phyloP scores from a whole-genome alignment of 2,329 filamentous ascomycete species.

The Elsinoe perseae region DNA sequence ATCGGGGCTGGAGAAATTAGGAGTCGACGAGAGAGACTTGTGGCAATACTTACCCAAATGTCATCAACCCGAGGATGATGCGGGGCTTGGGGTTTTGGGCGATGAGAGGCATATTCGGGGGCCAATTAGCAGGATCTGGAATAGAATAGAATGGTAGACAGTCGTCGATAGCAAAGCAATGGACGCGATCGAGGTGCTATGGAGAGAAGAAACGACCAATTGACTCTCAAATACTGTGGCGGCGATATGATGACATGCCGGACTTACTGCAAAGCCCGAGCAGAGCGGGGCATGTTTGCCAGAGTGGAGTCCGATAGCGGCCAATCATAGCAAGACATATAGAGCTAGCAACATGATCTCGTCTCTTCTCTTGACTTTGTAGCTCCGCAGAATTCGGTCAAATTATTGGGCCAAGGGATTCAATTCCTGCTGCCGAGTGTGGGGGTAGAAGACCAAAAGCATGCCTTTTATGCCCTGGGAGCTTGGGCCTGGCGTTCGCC shows the following conservation, averaged over 20 bases:
- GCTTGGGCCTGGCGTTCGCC: too few relatives aligned
- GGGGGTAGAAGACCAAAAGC: too few relatives aligned
- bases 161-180: neutral
- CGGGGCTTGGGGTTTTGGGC: slow-evolving; percentile 46
- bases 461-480: too few relatives aligned
- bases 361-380: neutral
- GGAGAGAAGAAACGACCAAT: neutral
- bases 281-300: neutral
- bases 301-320: neutral
- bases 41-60: slow-evolving; percentile 50
- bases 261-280: neutral
- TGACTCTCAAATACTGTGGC: neutral
- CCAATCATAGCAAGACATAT: neutral
- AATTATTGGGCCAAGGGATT: too few relatives aligned
- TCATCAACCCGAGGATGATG: slow-evolving; percentile 80
- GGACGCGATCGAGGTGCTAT: neutral
- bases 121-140: neutral
- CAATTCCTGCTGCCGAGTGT: too few relatives aligned
- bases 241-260: slow-evolving; percentile 6
- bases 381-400: too few relatives aligned
- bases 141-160: neutral
- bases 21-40: neutral
- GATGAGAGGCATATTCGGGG: slow-evolving; percentile 3
- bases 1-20: slow-evolving; percentile 40
- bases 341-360: neutral